phyloP scores from a whole-genome alignment of 2,329 filamentous ascomycete genomes.

The Myriosclerotinia scirpicola region DNA sequence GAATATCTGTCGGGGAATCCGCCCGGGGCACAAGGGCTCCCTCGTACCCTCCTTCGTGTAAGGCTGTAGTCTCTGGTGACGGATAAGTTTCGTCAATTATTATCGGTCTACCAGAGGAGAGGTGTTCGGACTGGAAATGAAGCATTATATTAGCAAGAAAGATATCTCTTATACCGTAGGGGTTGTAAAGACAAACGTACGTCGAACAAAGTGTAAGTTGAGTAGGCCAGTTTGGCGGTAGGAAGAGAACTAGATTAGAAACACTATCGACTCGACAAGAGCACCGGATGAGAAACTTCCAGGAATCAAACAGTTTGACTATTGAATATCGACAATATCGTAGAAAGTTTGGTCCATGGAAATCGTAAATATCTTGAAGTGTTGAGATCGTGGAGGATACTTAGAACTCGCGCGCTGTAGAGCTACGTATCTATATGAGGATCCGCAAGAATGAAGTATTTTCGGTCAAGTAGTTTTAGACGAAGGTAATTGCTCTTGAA shows the following conservation, averaged over 20 bases:
- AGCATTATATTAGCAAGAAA: conserved; percentile 30
- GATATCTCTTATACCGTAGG: neutral
- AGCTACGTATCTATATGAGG: conserved; percentile 15
- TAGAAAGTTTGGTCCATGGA: conserved; percentile 27
- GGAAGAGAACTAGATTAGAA: conserved; percentile 18
- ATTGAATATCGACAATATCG: conserved; percentile 4
- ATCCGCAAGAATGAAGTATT: conserved; percentile 3
- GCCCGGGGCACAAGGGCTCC: conserved; percentile 41
- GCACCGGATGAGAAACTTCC: neutral
- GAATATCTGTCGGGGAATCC: conserved; percentile 40
- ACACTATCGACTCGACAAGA: conserved; percentile 2
- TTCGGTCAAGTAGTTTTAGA: conserved; percentile 2
- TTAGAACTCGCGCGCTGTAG: conserved; percentile 1
- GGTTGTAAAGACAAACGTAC: conserved; percentile 32
- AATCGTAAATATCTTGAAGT: conserved; percentile 5
- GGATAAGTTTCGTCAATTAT: conserved; percentile 42
- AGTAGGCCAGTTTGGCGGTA: conserved; percentile 42
- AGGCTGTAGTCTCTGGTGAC: conserved; percentile 41
- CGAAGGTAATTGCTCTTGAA: neutral
- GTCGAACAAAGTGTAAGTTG: conserved; percentile 40
- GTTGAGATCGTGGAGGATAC: neutral
- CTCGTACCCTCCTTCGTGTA: conserved; percentile 42
- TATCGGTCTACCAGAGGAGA: conserved; percentile 37
- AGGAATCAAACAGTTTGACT: conserved; percentile 16
- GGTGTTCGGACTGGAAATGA: conserved; percentile 36